phyloP scores from a whole-genome alignment of 306 rosid genomes.

The Abrus pulchellus region DNA sequence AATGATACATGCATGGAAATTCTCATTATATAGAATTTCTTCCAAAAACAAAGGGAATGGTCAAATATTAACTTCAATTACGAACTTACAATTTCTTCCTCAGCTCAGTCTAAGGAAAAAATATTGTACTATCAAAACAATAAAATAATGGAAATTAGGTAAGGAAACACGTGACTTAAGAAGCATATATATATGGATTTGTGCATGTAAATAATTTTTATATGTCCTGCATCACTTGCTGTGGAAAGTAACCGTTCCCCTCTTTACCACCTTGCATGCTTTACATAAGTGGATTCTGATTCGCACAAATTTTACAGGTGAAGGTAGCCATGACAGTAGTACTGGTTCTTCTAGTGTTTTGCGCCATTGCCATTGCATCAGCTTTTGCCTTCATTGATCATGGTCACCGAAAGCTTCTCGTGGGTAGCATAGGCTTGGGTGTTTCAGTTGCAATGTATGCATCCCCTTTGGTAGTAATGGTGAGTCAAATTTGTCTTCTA shows the following conservation, averaged over 20 bases:
- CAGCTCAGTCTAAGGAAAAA: neutral
- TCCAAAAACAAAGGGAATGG: neutral
- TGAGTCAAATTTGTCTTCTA: slow-evolving; percentile 53
- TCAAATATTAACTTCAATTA: neutral
- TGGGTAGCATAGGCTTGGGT: slow-evolving; percentile 70
- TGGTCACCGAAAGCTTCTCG: slow-evolving; percentile 70
- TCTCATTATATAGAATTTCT: neutral
- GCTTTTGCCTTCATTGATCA: slow-evolving; percentile 64
- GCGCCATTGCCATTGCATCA: slow-evolving; percentile 59
- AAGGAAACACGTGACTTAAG: neutral
- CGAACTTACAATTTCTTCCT: neutral
- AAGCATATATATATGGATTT: neutral
- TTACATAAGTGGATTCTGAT: neutral
- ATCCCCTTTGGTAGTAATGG: slow-evolving; percentile 83
- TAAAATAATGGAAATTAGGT: neutral
- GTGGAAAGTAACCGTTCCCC: neutral
- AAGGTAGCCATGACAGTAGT: slow-evolving; percentile 53
- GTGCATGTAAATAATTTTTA: neutral
- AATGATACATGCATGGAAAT: slow-evolving; percentile 6
- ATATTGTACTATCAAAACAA: neutral
- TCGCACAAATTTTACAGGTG: slow-evolving; percentile 51
- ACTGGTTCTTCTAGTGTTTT: slow-evolving; percentile 55
- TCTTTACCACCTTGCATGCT: slow-evolving; percentile 1
- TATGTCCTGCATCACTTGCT: neutral
- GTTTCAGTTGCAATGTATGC: slow-evolving; percentile 73